These are phyloP conservation scores for Vitis labrusca DNA, from an alignment of 164 flowering plant genomes.

Conservation along the genomic window DNA sequence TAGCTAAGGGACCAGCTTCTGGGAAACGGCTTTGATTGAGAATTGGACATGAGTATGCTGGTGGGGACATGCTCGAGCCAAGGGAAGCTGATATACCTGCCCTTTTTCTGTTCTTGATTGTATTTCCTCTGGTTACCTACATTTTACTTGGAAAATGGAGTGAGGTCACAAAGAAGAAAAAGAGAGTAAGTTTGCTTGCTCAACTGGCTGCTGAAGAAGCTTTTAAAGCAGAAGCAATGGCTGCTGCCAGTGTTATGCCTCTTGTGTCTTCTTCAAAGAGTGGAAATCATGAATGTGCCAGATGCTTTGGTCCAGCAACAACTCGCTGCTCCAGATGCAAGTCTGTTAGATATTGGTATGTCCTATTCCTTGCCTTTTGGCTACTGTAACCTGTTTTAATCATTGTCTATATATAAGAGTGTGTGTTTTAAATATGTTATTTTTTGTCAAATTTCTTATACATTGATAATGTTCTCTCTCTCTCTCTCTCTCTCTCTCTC, in stretches of 20 bases:
- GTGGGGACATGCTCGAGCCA: slow-evolving; percentile 88
- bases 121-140: slow-evolving; percentile 75
- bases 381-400: neutral
- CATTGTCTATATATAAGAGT: too few relatives aligned
- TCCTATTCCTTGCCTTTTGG: neutral
- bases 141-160: slow-evolving; percentile 86
- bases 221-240: slow-evolving; percentile 42
- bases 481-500: too few relatives aligned
- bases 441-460: too few relatives aligned
- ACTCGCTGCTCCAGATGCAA: slow-evolving; percentile 94
- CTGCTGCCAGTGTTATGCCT: slow-evolving; percentile 44
- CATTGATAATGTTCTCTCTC: too few relatives aligned
- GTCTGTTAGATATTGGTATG: slow-evolving; percentile 81
- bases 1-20: slow-evolving; percentile 15
- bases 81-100: slow-evolving; percentile 81
- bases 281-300: slow-evolving; percentile 63
- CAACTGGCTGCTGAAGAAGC: slow-evolving; percentile 74
- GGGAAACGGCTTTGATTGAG: slow-evolving; percentile 15
- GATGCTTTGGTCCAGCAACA: slow-evolving; percentile 71
- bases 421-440: too few relatives aligned
- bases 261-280: slow-evolving; percentile 30
- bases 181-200: slow-evolving; percentile 66
- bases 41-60: slow-evolving; percentile 73
- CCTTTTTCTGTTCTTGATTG: slow-evolving; percentile 68
- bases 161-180: slow-evolving; percentile 64